Evolutionary conservation across 208 protist species (phyloP), one percentile per base, ranked within the genome.

Genomic region (Lotmaria passim): DNA sequence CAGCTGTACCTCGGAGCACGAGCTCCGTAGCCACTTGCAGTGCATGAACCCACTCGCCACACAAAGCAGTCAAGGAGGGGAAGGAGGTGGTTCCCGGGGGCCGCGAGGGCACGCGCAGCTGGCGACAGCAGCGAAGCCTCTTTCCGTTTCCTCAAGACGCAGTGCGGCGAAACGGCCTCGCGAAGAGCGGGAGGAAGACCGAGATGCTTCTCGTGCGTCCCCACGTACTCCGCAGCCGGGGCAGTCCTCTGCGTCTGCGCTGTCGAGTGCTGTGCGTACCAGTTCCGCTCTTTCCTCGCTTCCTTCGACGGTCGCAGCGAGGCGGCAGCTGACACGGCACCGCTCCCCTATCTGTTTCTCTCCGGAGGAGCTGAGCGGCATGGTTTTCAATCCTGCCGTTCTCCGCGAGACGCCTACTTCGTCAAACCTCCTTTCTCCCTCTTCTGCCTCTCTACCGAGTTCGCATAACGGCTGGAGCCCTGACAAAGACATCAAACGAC

Each of bases 341-440:
- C 53, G 61, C 44, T 75, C 69, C 5, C 69, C 69, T 5, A 75
- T 75, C 10, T 56, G 51, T 46, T 69, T 75, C 15, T 75, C 61
- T 4, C 61, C 61, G 10, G 69, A 31, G 12, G 69, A 75, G 46
- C 36, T 75, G 28, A 8, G n/a, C 7, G 43, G 41, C 36, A 64
- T 69, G 52, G 26, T 30, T 15, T 10, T 34, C n/a, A 17, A 61
- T 19, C 17, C 36, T 23, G n/a, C n/a, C 4, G 17, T 3, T 11
- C 1, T 4, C 31, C 12, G 19, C 30, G 34, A 0, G 17, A 39
- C 11, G 23, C 26, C 7, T 33, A 11, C 1, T 3, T 6, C 19
- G 39, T 6, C 15, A 15, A 2, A 12, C 7, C 39, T 24, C 26
- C 12, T 5, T 1, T 55, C 11, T 12, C 7, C 10, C 28, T 57